Percentiles rank a stretch among this genome's conserved stretches.
These are phyloP conservation scores for Phialophora verrucosa DNA, from an alignment of 2,329 filamentous ascomycete species.

Conservation along the genomic window DNA sequence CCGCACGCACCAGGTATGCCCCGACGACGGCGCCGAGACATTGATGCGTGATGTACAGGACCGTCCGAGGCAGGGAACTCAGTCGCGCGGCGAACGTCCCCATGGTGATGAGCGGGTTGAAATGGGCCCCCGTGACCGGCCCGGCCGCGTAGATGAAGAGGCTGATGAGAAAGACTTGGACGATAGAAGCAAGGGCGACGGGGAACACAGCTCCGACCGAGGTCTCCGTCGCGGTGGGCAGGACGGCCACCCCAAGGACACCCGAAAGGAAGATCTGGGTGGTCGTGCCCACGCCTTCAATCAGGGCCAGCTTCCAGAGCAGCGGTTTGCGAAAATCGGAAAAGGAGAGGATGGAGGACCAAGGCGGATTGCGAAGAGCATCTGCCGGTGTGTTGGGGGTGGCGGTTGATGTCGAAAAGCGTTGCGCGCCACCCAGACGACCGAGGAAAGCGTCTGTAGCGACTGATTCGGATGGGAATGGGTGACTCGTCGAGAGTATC, in stretches of 20 bases:
- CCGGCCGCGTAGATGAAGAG: constrained; percentile 58
- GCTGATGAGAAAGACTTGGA: constrained; percentile 45
- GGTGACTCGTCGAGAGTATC: background rate
- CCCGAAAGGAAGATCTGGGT: constrained; percentile 5
- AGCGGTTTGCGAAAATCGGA: constrained; percentile 3
- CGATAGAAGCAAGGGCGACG: constrained; percentile 2
- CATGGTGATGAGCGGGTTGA: constrained; percentile 61
- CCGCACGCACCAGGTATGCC: constrained; percentile 50
- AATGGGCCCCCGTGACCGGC: constrained; percentile 57
- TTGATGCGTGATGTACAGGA: constrained; percentile 56
- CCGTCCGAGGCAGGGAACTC: constrained; percentile 54
- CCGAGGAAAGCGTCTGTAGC: constrained; percentile 8
- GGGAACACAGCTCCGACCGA: constrained; percentile 7
- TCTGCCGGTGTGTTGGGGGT: constrained; percentile 4
- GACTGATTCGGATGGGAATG: background rate
- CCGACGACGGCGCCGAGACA: constrained; percentile 52
- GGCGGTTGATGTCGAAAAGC: background rate
- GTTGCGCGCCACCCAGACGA: constrained; percentile 5
- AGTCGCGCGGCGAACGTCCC: constrained; percentile 59
- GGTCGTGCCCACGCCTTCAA: constrained; percentile 50
- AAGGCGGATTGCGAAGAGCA: constrained; percentile 5
- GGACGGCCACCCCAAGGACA: background rate
- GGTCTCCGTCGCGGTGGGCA: constrained; percentile 6
- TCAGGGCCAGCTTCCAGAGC: constrained; percentile 34
- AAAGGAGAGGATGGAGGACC: constrained; percentile 6